A percentile compares a stretch with the other conserved stretches of the same genome.
These are phyloP conservation scores for Penicillium soppii DNA, from an alignment of 495 filamentous ascomycete species.

Conservation along the genomic window DNA sequence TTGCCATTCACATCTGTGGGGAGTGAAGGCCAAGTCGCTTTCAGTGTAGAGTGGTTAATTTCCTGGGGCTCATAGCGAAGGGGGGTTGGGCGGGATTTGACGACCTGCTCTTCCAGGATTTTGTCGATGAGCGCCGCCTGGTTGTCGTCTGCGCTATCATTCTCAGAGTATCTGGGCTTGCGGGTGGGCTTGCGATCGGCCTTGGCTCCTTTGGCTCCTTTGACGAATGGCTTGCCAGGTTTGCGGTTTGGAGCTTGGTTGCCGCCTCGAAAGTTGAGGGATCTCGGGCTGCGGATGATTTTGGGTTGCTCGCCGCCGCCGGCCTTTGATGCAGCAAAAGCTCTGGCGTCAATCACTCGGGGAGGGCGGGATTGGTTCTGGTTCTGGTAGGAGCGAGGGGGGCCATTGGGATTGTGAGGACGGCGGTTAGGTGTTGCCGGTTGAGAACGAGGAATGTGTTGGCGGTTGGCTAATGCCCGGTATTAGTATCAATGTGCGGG, in stretches of 20 bases:
- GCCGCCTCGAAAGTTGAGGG: constrained; percentile 22
- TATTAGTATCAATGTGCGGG: background rate
- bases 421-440: constrained; percentile 7
- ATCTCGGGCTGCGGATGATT: constrained; percentile 33
- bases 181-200: constrained; percentile 10
- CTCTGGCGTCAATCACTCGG: constrained; percentile 41
- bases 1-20: constrained; percentile 30
- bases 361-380: constrained; percentile 26
- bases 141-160: constrained; percentile 25
- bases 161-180: constrained; percentile 9
- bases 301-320: constrained; percentile 27
- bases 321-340: constrained; percentile 34
- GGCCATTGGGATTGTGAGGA: constrained; percentile 18
- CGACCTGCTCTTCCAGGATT: constrained; percentile 30
- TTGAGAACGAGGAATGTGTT: background rate
- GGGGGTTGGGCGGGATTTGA: constrained; percentile 29
- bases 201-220: background rate
- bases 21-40: constrained; percentile 45
- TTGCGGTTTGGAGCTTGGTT: constrained; percentile 20
- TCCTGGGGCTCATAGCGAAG: constrained; percentile 36
- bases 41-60: constrained; percentile 28
- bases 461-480: background rate
- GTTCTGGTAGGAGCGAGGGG: constrained; percentile 17
- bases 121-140: constrained; percentile 29
- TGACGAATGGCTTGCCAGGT: constrained; percentile 9